Evolutionary conservation across 345 rosid genomes (phyloP).

Genomic region (Salix arbutifolia): DNA sequence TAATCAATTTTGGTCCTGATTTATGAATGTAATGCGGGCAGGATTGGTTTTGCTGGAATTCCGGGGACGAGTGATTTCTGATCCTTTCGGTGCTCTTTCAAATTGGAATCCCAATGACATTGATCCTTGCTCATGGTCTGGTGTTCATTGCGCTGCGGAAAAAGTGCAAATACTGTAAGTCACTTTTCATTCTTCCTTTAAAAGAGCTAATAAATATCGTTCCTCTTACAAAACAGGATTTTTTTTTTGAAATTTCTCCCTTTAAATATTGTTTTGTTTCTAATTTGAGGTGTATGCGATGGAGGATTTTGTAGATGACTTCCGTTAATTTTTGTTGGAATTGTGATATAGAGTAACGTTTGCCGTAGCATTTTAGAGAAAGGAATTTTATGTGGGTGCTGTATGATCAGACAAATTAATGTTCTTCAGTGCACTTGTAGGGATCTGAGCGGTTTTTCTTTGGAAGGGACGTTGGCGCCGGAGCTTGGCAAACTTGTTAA

Average conservation of each 20-base stretch:
- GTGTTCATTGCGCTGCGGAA: slow-evolving; percentile 61
- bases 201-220: background rate
- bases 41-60: slow-evolving; percentile 67
- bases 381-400: background rate
- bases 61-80: slow-evolving; percentile 51
- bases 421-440: slow-evolving; percentile 33
- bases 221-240: background rate
- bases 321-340: background rate
- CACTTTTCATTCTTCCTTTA: background rate
- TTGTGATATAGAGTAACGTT: background rate
- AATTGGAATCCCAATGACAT: slow-evolving; percentile 56
- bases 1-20: background rate
- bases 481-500: slow-evolving; percentile 65
- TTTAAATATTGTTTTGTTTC: background rate
- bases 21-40: slow-evolving; percentile 26
- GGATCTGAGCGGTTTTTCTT: slow-evolving; percentile 52
- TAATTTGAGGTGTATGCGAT: background rate
- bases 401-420: background rate
- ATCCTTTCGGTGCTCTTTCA: slow-evolving; percentile 61
- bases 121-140: slow-evolving; percentile 69
- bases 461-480: slow-evolving; percentile 69
- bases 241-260: background rate
- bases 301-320: background rate
- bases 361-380: background rate
- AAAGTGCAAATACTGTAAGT: slow-evolving; percentile 84